Evolutionary conservation across 2,329 filamentous ascomycete species (phyloP).

Genomic region (Stylonectria norvegica): DNA sequence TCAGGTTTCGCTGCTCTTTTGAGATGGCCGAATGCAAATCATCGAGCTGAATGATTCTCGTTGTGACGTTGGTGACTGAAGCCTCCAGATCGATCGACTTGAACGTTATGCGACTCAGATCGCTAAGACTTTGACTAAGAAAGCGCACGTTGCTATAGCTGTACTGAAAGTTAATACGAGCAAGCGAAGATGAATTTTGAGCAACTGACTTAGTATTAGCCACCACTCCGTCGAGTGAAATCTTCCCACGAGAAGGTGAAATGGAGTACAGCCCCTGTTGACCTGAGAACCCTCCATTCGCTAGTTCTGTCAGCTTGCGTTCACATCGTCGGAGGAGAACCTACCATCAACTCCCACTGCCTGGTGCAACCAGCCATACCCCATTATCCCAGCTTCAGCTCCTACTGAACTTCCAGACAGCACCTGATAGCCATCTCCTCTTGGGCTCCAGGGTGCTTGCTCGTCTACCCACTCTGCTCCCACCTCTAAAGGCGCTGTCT

Average conservation of each 20-base stretch:
- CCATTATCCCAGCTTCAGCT: conserved; percentile 34
- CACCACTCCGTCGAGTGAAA: conserved; percentile 11
- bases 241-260: conserved; percentile 13
- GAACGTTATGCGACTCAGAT: conserved; percentile 20
- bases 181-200: no score
- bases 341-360: conserved; percentile 37
- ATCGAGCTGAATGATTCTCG: conserved; percentile 24
- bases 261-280: conserved; percentile 32
- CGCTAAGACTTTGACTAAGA: conserved; percentile 23
- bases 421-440: conserved; percentile 46
- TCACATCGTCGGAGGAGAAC: conserved; percentile 8
- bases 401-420: conserved; percentile 37
- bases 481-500: conserved; percentile 45
- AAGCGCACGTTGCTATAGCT: conserved; percentile 23
- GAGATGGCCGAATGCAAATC: conserved; percentile 18
- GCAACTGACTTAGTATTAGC: conserved; percentile 24
- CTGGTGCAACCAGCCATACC: conserved; percentile 41
- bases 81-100: conserved; percentile 12
- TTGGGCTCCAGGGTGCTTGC: conserved; percentile 41
- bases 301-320: conserved; percentile 18
- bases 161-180: background rate
- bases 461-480: conserved; percentile 41
- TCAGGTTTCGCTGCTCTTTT: conserved; percentile 8
- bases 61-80: conserved; percentile 3
- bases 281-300: conserved; percentile 20